Evolutionary conservation across 2,329 filamentous ascomycete species (phyloP), one percentile per base, ranked within the genome.

Genomic region (Fusarium clavum): DNA sequence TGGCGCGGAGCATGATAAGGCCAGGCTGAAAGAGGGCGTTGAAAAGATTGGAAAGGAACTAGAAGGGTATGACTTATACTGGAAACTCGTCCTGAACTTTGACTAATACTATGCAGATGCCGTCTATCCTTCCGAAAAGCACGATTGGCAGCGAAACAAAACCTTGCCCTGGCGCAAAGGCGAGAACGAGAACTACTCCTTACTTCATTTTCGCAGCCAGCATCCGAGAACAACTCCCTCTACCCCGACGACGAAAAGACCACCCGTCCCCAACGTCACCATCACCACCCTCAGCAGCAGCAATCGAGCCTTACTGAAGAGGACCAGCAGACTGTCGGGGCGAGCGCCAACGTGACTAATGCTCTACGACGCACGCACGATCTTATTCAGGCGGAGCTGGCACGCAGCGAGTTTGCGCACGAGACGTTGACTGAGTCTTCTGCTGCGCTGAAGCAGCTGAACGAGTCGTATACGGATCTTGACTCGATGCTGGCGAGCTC

Each of bases 361-460:
- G 92, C 94, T 3, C 86, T 99, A 55, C 88, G 94, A 65, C 87
- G 94, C 65, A 97, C 95, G 8, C 94, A 98, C 80, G 89, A 92
- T 67, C 87, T 97, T 75, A 94, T 98, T 83, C 90, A 93, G 69
- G 86, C 89, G 7, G 94, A 98, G 83, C 88, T 99, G 10, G 89
- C 91, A 48, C 91, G 94, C 64, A 97, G 93, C 71, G 91, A 93
- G 75, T 98, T 97, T 77, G 95, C 95, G 20, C 91, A 96, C 74
- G 91, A 97, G 79, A 97, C 94, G 2, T 86, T 99, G 74, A 90
- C 91, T 66, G 91, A 96, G 82, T 94, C 92, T 3, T 95, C 93
- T 9, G 91, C 90, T 12, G 94, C 94, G 13, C 86, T 99, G n/a
- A 87, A 87, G 56, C 89, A 93, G 69, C 86, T 99, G 2, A 89